Conservation (phyloP, 805 yeast species). For the Candida ortonii region DNA sequence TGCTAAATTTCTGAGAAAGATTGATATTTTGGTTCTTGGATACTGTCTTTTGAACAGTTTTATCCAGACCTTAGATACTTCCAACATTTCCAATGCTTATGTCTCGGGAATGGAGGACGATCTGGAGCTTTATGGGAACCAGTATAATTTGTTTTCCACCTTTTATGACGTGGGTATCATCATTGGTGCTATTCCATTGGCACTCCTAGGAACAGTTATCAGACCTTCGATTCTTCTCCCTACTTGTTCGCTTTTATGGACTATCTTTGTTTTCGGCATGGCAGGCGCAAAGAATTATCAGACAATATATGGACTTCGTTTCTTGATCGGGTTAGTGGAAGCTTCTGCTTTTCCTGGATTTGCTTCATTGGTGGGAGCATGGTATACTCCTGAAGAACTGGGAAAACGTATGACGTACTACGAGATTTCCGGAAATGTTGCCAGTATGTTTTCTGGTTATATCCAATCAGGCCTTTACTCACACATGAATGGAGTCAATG, state of each 20-base stretch:
- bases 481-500: conserved; percentile 46
- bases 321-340: conserved; percentile 41
- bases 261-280: conserved; percentile 24
- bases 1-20: conserved; percentile 41
- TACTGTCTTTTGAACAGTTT: conserved; percentile 54
- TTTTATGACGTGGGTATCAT: conserved; percentile 34
- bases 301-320: conserved; percentile 41
- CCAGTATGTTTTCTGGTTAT: conserved; percentile 53
- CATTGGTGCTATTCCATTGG: conserved; percentile 19
- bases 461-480: conserved; percentile 54
- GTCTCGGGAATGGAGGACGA: conserved; percentile 60
- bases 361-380: conserved; percentile 36
- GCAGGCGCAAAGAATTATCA: conserved; percentile 20
- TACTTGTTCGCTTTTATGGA: conserved; percentile 27
- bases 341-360: conserved; percentile 41
- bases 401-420: conserved; percentile 40
- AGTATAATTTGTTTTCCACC: conserved; percentile 28
- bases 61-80: conserved; percentile 62
- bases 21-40: conserved; percentile 51
- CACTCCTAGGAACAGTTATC: conserved; percentile 16
- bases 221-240: conserved; percentile 20
- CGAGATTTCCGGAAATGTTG: conserved; percentile 36
- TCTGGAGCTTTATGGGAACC: conserved; percentile 52
- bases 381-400: conserved; percentile 42
- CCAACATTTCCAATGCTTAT: conserved; percentile 62